phyloP scores from a whole-genome alignment of 495 filamentous ascomycete genomes.

The Friedmanniomyces simplex region DNA sequence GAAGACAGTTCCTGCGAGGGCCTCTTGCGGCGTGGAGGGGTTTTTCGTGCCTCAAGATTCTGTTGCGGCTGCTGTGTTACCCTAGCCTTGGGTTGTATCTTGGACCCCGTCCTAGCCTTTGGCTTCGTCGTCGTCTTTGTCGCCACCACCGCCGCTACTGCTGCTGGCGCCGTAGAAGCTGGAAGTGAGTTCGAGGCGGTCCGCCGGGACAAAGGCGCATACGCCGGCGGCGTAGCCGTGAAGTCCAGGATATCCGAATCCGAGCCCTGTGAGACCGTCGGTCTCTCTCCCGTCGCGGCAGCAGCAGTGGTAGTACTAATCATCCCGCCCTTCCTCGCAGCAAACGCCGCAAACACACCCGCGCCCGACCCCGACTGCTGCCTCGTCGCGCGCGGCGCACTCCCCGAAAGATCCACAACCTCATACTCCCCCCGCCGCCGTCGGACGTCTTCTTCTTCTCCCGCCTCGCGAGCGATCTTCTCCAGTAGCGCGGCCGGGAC shows the following conservation, averaged over 20 bases:
- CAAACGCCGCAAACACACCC: not conserved
- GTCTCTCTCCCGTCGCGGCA: no score
- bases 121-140: not conserved
- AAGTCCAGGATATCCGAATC: no score
- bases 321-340: not conserved
- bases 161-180: not conserved
- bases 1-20: slow-evolving; percentile 11
- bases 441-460: not conserved
- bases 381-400: not conserved
- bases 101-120: not conserved
- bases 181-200: no score
- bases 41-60: not conserved
- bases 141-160: not conserved
- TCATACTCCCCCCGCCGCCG: not conserved
- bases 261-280: no score
- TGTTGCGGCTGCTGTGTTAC: not conserved
- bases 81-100: not conserved
- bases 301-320: no score
- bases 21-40: slow-evolving; percentile 12
- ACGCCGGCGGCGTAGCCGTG: no score
- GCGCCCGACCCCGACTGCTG: no score
- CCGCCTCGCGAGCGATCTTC: not conserved
- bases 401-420: not conserved
- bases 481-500: not conserved
- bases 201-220: no score